Conservation (phyloP, 1,284 basidiomycete species). For the Leccinum cinnamomeum region DNA sequence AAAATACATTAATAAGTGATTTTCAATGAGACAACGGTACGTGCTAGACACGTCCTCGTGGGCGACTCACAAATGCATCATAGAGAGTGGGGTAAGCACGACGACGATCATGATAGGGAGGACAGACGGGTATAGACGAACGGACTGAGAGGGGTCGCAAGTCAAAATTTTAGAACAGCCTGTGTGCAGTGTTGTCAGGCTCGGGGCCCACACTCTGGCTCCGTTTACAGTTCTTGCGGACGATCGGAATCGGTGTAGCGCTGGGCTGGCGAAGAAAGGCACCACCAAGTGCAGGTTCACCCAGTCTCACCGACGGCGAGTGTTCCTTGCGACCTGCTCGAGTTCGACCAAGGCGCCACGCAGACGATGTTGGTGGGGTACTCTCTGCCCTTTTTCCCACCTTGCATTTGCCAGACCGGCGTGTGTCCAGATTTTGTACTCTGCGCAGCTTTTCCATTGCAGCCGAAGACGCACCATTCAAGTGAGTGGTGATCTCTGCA, state of each 20-base stretch:
- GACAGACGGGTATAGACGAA: neutral
- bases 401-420: neutral
- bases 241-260: slow-evolving; percentile 23
- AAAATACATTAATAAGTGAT: slow-evolving; percentile 1
- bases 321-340: slow-evolving; percentile 21
- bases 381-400: slow-evolving; percentile 30
- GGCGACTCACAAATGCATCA: slow-evolving; percentile 21
- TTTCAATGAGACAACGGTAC: neutral
- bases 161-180: slow-evolving; percentile 14
- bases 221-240: slow-evolving; percentile 23
- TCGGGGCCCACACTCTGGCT: slow-evolving; percentile 31
- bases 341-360: slow-evolving; percentile 19
- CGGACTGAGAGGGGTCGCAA: neutral
- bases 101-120: neutral
- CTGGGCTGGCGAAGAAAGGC: slow-evolving; percentile 32
- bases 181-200: slow-evolving; percentile 9
- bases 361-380: slow-evolving; percentile 29
- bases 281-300: slow-evolving; percentile 11
- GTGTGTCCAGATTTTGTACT: slow-evolving; percentile 16
- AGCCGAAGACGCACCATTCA: slow-evolving; percentile 18
- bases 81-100: neutral
- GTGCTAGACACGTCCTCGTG: slow-evolving; percentile 3
- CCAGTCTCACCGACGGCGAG: slow-evolving; percentile 4
- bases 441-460: slow-evolving; percentile 22
- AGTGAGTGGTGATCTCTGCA: slow-evolving; percentile 25